Evolutionary conservation across 169 alveolate species (phyloP).

Genomic region (Neospora caninum): DNA sequence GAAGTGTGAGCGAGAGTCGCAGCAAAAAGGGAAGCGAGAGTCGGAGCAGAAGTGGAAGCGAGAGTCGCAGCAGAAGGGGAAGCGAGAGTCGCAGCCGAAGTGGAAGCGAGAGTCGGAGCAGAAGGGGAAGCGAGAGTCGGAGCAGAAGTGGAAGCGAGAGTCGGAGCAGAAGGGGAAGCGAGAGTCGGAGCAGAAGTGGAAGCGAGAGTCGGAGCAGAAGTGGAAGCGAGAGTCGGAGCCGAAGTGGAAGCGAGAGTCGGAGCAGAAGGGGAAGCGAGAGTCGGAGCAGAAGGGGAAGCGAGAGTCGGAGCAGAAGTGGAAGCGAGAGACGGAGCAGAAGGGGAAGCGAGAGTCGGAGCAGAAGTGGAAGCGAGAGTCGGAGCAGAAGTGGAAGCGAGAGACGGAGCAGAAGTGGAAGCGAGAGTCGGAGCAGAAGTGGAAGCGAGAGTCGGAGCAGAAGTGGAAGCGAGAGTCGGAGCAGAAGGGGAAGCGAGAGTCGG

Average conservation of each 20-base stretch:
- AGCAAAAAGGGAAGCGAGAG: neutral
- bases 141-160: neutral
- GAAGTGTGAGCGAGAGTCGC: neutral
- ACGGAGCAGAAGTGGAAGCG: neutral
- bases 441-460: neutral
- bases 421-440: neutral
- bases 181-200: neutral
- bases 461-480: neutral
- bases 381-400: neutral
- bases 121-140: neutral
- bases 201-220: neutral
- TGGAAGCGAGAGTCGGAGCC: neutral
- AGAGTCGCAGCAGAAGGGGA: neutral
- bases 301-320: neutral
- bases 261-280: neutral
- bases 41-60: neutral
- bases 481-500: neutral
- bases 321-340: neutral
- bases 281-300: neutral
- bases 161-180: neutral
- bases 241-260: neutral
- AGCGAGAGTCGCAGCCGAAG: constrained; percentile 16
- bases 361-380: neutral
- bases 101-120: neutral
- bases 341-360: neutral